Evolutionary conservation across 768 basidiomycete species (phyloP).

Genomic region (Naganishia friedmannii): DNA sequence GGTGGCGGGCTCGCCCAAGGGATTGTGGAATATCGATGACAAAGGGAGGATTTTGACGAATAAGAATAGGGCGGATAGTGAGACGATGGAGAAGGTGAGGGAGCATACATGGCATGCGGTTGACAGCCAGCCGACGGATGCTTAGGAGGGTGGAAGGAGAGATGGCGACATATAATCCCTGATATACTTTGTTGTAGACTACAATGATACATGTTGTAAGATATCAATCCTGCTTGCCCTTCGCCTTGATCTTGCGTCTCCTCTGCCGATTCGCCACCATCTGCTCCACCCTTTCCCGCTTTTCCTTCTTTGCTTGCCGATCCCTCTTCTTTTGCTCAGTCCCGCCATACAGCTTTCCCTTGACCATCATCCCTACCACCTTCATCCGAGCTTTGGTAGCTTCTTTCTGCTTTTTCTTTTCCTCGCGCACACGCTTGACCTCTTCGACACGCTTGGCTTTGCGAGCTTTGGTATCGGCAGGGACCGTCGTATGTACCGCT

Average conservation of each 20-base stretch:
- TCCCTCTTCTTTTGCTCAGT: conserved; percentile 39
- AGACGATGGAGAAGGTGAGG: conserved; percentile 24
- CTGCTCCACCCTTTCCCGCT: conserved; percentile 28
- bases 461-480: conserved; percentile 18
- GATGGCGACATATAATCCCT: background rate
- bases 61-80: conserved; percentile 20
- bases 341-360: conserved; percentile 41
- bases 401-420: conserved; percentile 31
- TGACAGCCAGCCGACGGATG: conserved; percentile 21
- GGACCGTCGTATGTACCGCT: conserved; percentile 29
- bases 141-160: background rate
- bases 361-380: conserved; percentile 37
- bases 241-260: conserved; percentile 24
- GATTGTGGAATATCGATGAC: conserved; percentile 28
- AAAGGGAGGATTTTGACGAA: conserved; percentile 25
- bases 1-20: background rate
- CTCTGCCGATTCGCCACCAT: conserved; percentile 21
- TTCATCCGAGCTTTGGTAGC: conserved; percentile 29
- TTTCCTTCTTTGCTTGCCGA: conserved; percentile 37
- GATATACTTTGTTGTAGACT: background rate
- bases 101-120: conserved; percentile 29
- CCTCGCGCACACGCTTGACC: conserved; percentile 20
- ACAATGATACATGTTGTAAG: background rate
- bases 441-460: conserved; percentile 23
- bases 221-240: background rate